phyloP scores from a whole-genome alignment of 768 basidiomycete species.

The Rhodosporidiobolus sp. region DNA sequence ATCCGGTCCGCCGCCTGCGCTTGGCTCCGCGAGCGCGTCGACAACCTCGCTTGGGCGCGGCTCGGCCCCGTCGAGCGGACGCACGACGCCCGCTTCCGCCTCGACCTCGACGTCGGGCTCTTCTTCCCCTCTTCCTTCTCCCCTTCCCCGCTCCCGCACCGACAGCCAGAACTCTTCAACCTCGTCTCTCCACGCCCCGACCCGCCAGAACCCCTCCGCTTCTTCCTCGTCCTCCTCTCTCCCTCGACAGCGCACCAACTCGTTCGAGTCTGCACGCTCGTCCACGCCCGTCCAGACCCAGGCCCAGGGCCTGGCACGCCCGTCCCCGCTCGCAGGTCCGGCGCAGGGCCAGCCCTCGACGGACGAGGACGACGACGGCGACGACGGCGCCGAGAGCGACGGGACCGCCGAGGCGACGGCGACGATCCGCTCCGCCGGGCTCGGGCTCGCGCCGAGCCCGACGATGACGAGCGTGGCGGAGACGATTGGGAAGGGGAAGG shows the following conservation, averaged over 20 bases:
- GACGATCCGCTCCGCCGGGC: neutral
- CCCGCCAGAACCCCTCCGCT: neutral
- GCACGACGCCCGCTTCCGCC: neutral
- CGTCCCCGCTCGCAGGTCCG: constrained; percentile 9
- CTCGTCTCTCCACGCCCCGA: constrained; percentile 8
- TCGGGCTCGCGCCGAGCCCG: neutral
- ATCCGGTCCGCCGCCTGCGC: neutral
- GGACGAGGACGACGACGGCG: constrained; percentile 1
- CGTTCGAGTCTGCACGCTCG: constrained; percentile 26
- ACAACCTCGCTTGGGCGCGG: neutral
- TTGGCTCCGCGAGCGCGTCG: neutral
- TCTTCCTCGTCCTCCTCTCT: neutral
- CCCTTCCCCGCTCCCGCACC: constrained; percentile 19
- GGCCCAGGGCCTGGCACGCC: neutral
- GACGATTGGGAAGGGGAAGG: neutral
- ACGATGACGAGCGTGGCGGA: constrained; percentile 15
- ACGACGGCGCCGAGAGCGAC: constrained; percentile 31
- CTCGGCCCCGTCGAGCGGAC: neutral
- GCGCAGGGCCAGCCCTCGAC: neutral
- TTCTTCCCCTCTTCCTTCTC: neutral
- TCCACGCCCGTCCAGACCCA: constrained; percentile 14
- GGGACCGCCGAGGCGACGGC: constrained; percentile 29
- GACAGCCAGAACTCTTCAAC: constrained; percentile 17
- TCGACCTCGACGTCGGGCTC: too few species aligned
- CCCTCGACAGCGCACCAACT: constrained; percentile 2